A percentile compares a stretch with the other conserved stretches of the same genome.
These are phyloP conservation scores for Corrigiola litoralis DNA, from an alignment of 179 eudicot species.

Conservation along the genomic window DNA sequence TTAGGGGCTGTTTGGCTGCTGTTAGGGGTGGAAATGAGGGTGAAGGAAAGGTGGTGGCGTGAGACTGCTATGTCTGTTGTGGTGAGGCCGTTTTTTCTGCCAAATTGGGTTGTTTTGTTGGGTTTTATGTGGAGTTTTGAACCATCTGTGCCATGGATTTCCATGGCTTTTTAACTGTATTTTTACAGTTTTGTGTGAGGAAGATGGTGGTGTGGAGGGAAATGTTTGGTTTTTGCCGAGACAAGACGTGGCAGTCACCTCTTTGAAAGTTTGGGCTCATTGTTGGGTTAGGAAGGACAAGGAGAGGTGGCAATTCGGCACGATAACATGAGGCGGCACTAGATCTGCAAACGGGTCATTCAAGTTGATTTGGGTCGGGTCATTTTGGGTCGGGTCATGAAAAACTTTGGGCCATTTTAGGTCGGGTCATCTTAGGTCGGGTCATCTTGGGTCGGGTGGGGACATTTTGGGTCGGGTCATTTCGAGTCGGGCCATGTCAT, in stretches of 20 bases:
- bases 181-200: not conserved
- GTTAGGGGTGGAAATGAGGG: constrained; percentile 9
- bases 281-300: too few relatives aligned
- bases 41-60: constrained; percentile 60
- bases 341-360: too few relatives aligned
- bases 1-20: constrained; percentile 23
- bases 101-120: constrained; percentile 34
- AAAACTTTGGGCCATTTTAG: too few relatives aligned
- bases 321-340: too few relatives aligned
- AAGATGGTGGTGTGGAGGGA: constrained; percentile 13
- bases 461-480: too few relatives aligned
- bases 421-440: too few relatives aligned
- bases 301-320: too few relatives aligned
- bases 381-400: too few relatives aligned
- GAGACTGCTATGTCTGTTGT: constrained; percentile 51
- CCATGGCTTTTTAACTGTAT: constrained; percentile 37
- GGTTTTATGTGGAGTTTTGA: constrained; percentile 35
- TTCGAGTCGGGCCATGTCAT: too few relatives aligned
- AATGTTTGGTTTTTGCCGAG: not conserved
- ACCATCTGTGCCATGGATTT: constrained; percentile 49
- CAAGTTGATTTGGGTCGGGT: too few relatives aligned
- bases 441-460: too few relatives aligned
- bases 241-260: constrained; percentile 1
- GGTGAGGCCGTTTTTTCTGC: constrained; percentile 41
- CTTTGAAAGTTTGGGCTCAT: too few relatives aligned